Percentiles rank a stretch among this genome's conserved stretches.
Conservation (phyloP, 2,329 filamentous ascomycete species). For the Chaetomiaceae sp. region DNA sequence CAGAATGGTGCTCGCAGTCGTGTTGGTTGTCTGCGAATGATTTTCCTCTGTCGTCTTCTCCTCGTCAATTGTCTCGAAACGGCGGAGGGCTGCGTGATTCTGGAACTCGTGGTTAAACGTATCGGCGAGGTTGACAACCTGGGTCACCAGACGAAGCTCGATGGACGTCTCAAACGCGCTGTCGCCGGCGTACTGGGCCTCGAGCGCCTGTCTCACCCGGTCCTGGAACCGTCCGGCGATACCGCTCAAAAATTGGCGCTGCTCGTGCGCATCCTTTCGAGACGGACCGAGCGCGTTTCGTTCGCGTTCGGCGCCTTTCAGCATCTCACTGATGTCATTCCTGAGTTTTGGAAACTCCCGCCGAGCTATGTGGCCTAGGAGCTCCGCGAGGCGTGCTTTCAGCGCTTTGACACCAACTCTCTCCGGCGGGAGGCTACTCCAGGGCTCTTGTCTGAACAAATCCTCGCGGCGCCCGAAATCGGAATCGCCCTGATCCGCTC, state of each 20-base stretch:
- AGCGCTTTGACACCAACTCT: constrained; percentile 28
- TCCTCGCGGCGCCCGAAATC: constrained; percentile 12
- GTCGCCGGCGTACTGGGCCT: constrained; percentile 35
- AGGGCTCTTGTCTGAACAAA: constrained; percentile 19
- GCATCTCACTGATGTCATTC: constrained; percentile 20
- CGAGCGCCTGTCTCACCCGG: constrained; percentile 31
- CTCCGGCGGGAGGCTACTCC: constrained; percentile 20
- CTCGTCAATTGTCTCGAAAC: constrained; percentile 3
- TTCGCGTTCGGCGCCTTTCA: not conserved
- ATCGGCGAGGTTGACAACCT: constrained; percentile 37
- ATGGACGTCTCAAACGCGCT: constrained; percentile 28
- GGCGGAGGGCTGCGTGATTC: not conserved
- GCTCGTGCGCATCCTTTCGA: constrained; percentile 18
- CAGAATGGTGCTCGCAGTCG: not conserved
- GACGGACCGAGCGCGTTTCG: constrained; percentile 15
- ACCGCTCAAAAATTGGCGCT: constrained; percentile 35
- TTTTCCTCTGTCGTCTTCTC: not conserved
- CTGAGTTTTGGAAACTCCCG: constrained; percentile 29
- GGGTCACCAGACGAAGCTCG: constrained; percentile 37
- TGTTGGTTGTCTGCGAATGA: not conserved
- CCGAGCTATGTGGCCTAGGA: constrained; percentile 30
- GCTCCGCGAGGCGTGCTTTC: constrained; percentile 23
- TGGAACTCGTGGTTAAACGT: constrained; percentile 32
- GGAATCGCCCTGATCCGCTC: constrained; percentile 24
- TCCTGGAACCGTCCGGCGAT: constrained; percentile 34